Percentiles rank a stretch among this genome's conserved stretches.
phyloP scores from a whole-genome alignment of 1,139 yeast genomes.

The Kurtzmaniella quercitrusa region DNA sequence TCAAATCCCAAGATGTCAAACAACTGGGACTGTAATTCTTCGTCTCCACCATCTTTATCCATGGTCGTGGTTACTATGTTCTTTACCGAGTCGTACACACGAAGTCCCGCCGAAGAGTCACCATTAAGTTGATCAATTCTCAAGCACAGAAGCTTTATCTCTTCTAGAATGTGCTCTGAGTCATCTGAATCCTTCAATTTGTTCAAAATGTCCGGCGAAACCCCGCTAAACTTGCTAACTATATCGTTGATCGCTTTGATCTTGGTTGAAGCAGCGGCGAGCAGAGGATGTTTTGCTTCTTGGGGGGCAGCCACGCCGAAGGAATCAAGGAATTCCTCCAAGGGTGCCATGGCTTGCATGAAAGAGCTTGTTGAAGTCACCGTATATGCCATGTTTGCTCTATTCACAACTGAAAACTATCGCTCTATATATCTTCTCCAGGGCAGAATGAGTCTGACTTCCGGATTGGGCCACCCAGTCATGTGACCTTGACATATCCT shows the following conservation, averaged over 20 bases:
- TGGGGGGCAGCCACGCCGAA: slow-evolving; percentile 26
- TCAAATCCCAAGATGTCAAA: slow-evolving; percentile 84
- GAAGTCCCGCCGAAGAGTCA: slow-evolving; percentile 12
- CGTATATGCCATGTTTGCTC: slow-evolving; percentile 29
- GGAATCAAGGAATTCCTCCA: slow-evolving; percentile 43
- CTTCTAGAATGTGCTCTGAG: slow-evolving; percentile 12
- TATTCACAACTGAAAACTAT: neutral
- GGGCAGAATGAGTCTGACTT: neutral
- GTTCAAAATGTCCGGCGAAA: slow-evolving; percentile 31
- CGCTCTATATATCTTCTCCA: neutral
- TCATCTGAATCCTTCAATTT: slow-evolving; percentile 20
- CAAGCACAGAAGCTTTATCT: slow-evolving; percentile 25
- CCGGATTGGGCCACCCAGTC: neutral
- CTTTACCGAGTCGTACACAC: slow-evolving; percentile 22
- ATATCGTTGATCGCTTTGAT: slow-evolving; percentile 25
- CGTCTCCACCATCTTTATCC: slow-evolving; percentile 54
- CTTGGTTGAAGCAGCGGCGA: slow-evolving; percentile 14
- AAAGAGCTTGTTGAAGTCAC: slow-evolving; percentile 70
- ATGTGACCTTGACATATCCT: no score
- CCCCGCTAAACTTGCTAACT: slow-evolving; percentile 24
- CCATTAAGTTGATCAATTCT: slow-evolving; percentile 24
- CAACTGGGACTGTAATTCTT: slow-evolving; percentile 60
- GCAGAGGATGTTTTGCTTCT: slow-evolving; percentile 26
- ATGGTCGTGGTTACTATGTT: slow-evolving; percentile 20
- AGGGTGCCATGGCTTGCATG: slow-evolving; percentile 72